Percentiles rank a stretch among this genome's conserved stretches.
Conservation (phyloP, 139 green algal species). For the Nannochloris sp. region DNA sequence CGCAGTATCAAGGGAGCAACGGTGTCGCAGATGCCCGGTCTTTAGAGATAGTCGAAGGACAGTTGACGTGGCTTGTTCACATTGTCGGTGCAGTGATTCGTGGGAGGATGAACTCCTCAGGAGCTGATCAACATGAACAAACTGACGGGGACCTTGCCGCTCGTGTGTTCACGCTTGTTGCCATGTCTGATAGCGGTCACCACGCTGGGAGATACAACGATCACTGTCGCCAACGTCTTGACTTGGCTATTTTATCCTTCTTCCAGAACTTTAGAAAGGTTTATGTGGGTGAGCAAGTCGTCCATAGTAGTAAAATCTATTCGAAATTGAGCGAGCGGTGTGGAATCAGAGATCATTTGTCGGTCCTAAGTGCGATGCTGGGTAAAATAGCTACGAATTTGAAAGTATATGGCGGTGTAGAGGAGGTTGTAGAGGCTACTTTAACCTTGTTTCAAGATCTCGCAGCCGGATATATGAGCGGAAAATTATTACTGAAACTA, state of each 20-base stretch:
- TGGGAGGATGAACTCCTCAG: conserved; percentile 60
- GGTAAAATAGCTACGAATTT: conserved; percentile 88
- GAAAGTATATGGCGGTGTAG: conserved; percentile 62
- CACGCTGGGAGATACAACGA: conserved; percentile 39
- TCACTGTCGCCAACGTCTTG: conserved; percentile 76
- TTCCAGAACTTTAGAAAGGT: conserved; percentile 95
- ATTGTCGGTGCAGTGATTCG: conserved; percentile 87
- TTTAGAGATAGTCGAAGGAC: conserved; percentile 82
- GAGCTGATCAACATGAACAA: conserved; percentile 58
- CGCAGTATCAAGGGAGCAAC: conserved; percentile 33
- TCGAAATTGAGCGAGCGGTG: conserved; percentile 64
- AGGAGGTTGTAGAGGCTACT: conserved; percentile 81
- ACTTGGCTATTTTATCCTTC: conserved; percentile 84
- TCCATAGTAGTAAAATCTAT: conserved; percentile 96
- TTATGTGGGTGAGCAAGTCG: conserved; percentile 90
- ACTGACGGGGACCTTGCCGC: conserved; percentile 89
- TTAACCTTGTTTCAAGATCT: conserved; percentile 93
- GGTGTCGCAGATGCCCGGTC: conserved; percentile 18
- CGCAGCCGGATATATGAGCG: conserved; percentile 89
- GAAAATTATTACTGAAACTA: conserved; percentile 95
- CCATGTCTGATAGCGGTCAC: conserved; percentile 58
- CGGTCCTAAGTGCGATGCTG: conserved; percentile 80
- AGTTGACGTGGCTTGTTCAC: conserved; percentile 96
- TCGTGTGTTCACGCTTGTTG: conserved; percentile 77
- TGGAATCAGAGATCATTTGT: conserved; percentile 76